phyloP scores from a whole-genome alignment of 2,329 filamentous ascomycete genomes.

The Penicillium hesseltinei region DNA sequence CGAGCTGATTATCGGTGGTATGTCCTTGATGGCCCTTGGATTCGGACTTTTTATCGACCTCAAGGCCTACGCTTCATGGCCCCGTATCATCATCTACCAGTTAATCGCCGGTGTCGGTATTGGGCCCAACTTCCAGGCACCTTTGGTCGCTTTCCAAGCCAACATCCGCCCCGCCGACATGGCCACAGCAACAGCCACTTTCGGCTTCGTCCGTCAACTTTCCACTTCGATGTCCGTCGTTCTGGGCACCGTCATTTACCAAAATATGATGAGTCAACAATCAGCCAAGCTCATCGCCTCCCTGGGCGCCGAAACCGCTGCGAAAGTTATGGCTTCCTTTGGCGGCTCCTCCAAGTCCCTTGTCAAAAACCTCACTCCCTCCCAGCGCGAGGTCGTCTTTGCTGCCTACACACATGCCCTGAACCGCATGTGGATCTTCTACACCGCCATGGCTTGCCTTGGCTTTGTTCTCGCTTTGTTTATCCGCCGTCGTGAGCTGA shows the following conservation, averaged over 20 bases:
- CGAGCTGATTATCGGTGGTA: slow-evolving; percentile 58
- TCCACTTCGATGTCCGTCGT: slow-evolving; percentile 59
- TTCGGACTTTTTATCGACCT: slow-evolving; percentile 64
- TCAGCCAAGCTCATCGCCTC: slow-evolving; percentile 26
- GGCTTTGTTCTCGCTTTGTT: slow-evolving; percentile 43
- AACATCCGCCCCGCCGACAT: slow-evolving; percentile 60
- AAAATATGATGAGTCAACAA: slow-evolving; percentile 39
- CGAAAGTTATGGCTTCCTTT: slow-evolving; percentile 30
- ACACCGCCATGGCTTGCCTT: slow-evolving; percentile 37
- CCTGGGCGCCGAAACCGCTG: slow-evolving; percentile 32
- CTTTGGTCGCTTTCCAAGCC: slow-evolving; percentile 63
- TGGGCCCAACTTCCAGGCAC: slow-evolving; percentile 62
- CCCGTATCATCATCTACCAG: slow-evolving; percentile 54
- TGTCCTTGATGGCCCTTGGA: slow-evolving; percentile 62
- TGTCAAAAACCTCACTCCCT: slow-evolving; percentile 32
- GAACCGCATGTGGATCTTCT: slow-evolving; percentile 53
- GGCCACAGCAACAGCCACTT: slow-evolving; percentile 62
- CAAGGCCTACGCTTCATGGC: slow-evolving; percentile 53
- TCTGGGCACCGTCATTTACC: slow-evolving; percentile 53
- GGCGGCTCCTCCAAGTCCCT: slow-evolving; percentile 37
- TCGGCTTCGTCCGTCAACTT: slow-evolving; percentile 60
- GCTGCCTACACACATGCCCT: slow-evolving; percentile 44
- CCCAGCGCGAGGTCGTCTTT: slow-evolving; percentile 41
- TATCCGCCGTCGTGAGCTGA: slow-evolving; percentile 40
- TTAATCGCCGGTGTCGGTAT: slow-evolving; percentile 60